A percentile compares a stretch with the other conserved stretches of the same genome.
phyloP scores from a whole-genome alignment of 2,329 filamentous ascomycete genomes.

The Proliferodiscus dingleyae region DNA sequence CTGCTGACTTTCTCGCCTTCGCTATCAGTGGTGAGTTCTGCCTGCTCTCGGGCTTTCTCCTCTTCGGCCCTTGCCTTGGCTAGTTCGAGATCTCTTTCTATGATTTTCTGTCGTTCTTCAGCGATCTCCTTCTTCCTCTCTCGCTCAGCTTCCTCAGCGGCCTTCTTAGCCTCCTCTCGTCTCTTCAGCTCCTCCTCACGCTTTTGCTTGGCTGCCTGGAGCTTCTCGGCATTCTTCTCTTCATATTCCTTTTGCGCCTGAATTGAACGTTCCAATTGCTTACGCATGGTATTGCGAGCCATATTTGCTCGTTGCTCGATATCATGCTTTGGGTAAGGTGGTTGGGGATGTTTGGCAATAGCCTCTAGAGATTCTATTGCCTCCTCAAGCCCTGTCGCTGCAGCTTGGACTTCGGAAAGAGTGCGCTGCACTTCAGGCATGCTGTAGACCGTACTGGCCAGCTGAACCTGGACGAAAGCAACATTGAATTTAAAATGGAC shows the following conservation, averaged over 20 bases:
- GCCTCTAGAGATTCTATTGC: slow-evolving; percentile 71
- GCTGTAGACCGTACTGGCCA: slow-evolving; percentile 73
- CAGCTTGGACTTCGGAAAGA: slow-evolving; percentile 74
- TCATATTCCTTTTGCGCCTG: slow-evolving; percentile 88
- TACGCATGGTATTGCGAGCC: slow-evolving; percentile 90
- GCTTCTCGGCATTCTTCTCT: slow-evolving; percentile 83
- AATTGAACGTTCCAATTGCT: slow-evolving; percentile 81
- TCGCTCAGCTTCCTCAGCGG: slow-evolving; percentile 61
- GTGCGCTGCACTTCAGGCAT: slow-evolving; percentile 73
- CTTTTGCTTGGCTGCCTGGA: slow-evolving; percentile 72
- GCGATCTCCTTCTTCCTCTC: slow-evolving; percentile 75
- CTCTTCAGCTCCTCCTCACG: slow-evolving; percentile 75
- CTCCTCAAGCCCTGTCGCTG: slow-evolving; percentile 73
- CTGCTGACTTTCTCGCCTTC: slow-evolving; percentile 78
- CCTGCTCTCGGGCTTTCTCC: slow-evolving; percentile 62
- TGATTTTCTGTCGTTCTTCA: slow-evolving; percentile 79
- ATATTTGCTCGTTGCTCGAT: slow-evolving; percentile 95
- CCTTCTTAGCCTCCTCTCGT: slow-evolving; percentile 71
- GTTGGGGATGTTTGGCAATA: slow-evolving; percentile 56
- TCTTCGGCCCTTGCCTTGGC: slow-evolving; percentile 69
- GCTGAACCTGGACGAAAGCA: slow-evolving; percentile 93
- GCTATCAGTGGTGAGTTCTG: slow-evolving; percentile 74
- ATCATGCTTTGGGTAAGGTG: slow-evolving; percentile 86
- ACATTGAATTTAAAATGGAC: slow-evolving; percentile 96
- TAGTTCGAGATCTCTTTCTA: slow-evolving; percentile 67